phyloP scores from a whole-genome alignment of 2,329 filamentous ascomycete species.

The Hymenoscyphus salicellus region DNA sequence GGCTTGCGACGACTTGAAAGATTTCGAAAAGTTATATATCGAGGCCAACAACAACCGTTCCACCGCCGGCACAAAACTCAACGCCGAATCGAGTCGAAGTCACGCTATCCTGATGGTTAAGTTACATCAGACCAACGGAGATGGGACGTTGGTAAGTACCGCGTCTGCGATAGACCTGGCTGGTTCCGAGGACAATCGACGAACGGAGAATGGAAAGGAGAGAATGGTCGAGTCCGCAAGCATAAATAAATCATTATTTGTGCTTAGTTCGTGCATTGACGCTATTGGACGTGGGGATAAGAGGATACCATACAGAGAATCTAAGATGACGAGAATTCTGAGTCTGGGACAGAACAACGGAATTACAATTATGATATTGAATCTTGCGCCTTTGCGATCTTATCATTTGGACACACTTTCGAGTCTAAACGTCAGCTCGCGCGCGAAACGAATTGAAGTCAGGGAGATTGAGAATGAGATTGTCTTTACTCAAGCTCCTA shows the following conservation, averaged over 20 bases:
- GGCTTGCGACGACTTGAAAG: constrained; percentile 77
- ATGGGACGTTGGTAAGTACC: constrained; percentile 70
- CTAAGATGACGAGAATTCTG: constrained; percentile 90
- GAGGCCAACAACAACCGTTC: constrained; percentile 88
- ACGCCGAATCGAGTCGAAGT: constrained; percentile 83
- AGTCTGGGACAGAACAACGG: constrained; percentile 93
- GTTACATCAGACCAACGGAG: constrained; percentile 70
- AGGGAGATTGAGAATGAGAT: constrained; percentile 95
- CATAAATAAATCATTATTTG: constrained; percentile 97
- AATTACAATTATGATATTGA: constrained; percentile 93
- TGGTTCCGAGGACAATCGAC: constrained; percentile 90
- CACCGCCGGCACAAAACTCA: constrained; percentile 87
- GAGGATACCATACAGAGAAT: constrained; percentile 88
- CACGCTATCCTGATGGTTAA: constrained; percentile 92
- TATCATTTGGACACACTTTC: constrained; percentile 93
- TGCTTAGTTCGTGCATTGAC: constrained; percentile 91
- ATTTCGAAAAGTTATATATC: constrained; percentile 87
- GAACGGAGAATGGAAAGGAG: constrained; percentile 91
- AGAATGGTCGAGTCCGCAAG: constrained; percentile 90
- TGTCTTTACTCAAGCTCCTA: constrained; percentile 73
- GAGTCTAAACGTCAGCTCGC: constrained; percentile 90
- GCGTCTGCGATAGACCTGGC: constrained; percentile 93
- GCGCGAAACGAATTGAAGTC: constrained; percentile 94
- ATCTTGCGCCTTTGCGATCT: constrained; percentile 83
- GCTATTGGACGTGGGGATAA: constrained; percentile 75